Evolutionary conservation across 2,329 filamentous ascomycete genomes (phyloP).

Genomic region (Coniella vitis): DNA sequence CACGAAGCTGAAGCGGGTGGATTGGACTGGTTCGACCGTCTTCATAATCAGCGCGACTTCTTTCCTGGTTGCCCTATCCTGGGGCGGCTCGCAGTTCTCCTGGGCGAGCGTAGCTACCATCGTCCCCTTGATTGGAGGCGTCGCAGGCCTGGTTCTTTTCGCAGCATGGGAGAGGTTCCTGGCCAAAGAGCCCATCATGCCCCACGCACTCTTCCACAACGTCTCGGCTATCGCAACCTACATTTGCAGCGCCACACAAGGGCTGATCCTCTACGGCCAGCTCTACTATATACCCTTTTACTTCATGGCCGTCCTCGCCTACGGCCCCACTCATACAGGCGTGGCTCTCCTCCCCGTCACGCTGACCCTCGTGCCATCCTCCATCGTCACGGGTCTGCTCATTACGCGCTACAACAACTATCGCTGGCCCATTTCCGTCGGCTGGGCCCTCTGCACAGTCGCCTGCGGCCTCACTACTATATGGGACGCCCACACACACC

Average conservation of each 20-base stretch:
- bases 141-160: slow-evolving; percentile 31
- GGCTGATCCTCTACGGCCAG: slow-evolving; percentile 27
- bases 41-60: slow-evolving; percentile 37
- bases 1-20: slow-evolving; percentile 32
- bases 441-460: slow-evolving; percentile 27
- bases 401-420: slow-evolving; percentile 27
- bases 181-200: slow-evolving; percentile 27
- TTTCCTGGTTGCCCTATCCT: slow-evolving; percentile 41
- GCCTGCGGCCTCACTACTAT: slow-evolving; percentile 22
- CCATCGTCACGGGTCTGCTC: slow-evolving; percentile 26
- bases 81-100: slow-evolving; percentile 35
- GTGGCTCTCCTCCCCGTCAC: slow-evolving; percentile 29
- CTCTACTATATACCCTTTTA: slow-evolving; percentile 32
- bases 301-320: slow-evolving; percentile 29
- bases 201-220: slow-evolving; percentile 25
- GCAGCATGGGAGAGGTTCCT: slow-evolving; percentile 29
- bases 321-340: slow-evolving; percentile 27
- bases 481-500: slow-evolving; percentile 23
- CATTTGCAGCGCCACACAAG: slow-evolving; percentile 26
- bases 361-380: slow-evolving; percentile 25
- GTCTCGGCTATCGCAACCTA: slow-evolving; percentile 25
- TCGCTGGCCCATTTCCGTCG: slow-evolving; percentile 32
- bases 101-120: slow-evolving; percentile 36
- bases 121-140: slow-evolving; percentile 36
- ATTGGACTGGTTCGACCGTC: slow-evolving; percentile 39